Conservation (phyloP, 768 basidiomycete genomes). For the Boletus rubroflammeus region DNA sequence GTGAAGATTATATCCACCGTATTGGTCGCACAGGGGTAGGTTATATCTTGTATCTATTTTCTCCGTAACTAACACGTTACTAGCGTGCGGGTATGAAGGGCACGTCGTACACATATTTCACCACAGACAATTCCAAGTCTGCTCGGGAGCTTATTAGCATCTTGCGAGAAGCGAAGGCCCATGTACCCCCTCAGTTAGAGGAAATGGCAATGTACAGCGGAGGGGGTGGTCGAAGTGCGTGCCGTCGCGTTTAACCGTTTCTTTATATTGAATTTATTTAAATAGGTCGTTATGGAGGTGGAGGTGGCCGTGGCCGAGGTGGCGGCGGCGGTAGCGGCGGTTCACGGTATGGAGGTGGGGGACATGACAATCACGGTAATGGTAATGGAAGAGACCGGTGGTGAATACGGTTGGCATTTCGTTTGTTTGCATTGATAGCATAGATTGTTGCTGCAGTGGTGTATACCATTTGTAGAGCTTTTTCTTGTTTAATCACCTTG, state of each 20-base stretch:
- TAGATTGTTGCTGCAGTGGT: conserved; percentile 21
- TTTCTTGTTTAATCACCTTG: conserved; percentile 1
- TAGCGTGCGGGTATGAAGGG: conserved; percentile 92
- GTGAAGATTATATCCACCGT: conserved; percentile 98
- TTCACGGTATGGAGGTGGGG: conserved; percentile 22
- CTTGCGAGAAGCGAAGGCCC: conserved; percentile 81
- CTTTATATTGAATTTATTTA: background rate
- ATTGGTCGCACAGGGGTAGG: conserved; percentile 93
- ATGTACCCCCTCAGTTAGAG: conserved; percentile 83
- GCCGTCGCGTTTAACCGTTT: background rate
- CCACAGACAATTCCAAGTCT: conserved; percentile 91
- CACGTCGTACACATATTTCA: conserved; percentile 93
- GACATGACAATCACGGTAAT: conserved; percentile 21
- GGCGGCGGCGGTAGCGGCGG: conserved; percentile 20
- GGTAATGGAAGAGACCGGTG: conserved; percentile 25
- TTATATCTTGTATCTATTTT: conserved; percentile 17
- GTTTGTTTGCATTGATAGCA: conserved; percentile 9
- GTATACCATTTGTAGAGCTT: conserved; percentile 26
- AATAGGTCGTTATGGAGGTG: conserved; percentile 59
- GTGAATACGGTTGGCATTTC: conserved; percentile 10
- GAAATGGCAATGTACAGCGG: conserved; percentile 90
- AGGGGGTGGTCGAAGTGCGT: conserved; percentile 69
- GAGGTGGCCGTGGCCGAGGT: conserved; percentile 36
- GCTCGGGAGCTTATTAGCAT: conserved; percentile 90
- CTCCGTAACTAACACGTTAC: conserved; percentile 14